Evolutionary conservation across 345 rosid species (phyloP).

Genomic region (Citrus glauca): DNA sequence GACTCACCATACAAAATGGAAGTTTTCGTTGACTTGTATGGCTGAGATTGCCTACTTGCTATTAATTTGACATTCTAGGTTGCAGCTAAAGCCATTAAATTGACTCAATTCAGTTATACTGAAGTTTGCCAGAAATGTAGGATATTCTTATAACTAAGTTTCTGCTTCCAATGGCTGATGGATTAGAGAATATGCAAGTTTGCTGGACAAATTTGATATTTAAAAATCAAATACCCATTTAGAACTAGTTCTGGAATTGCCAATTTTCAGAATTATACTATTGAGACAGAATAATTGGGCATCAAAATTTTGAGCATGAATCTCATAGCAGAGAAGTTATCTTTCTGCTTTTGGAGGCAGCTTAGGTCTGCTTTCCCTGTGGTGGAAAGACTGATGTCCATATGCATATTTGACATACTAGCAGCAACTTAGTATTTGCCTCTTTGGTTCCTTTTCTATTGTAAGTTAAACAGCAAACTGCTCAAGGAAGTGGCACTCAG

Average conservation of each 20-base stretch:
- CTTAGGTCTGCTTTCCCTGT: not conserved
- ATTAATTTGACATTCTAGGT: not conserved
- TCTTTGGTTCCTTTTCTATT: not conserved
- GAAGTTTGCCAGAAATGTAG: not conserved
- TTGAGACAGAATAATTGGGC: not conserved
- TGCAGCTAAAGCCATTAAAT: constrained; percentile 7
- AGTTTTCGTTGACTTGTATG: not conserved
- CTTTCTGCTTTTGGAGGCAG: not conserved
- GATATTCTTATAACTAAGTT: not conserved
- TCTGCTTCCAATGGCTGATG: not conserved
- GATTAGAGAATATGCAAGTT: not conserved
- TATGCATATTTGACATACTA: not conserved
- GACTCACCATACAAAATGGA: not conserved
- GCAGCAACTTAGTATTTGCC: not conserved
- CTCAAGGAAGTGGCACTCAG: not conserved
- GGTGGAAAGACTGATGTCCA: not conserved
- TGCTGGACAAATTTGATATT: not conserved
- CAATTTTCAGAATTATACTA: not conserved
- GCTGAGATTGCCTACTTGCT: constrained; percentile 7
- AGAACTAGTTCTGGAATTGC: not conserved
- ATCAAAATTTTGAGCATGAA: not conserved
- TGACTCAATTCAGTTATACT: not conserved
- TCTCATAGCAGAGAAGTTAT: not conserved
- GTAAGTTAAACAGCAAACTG: not conserved
- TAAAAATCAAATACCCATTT: not conserved